These are phyloP conservation scores for Aspergillus unguis DNA, from an alignment of 2,329 filamentous ascomycete genomes.

Conservation along the genomic window DNA sequence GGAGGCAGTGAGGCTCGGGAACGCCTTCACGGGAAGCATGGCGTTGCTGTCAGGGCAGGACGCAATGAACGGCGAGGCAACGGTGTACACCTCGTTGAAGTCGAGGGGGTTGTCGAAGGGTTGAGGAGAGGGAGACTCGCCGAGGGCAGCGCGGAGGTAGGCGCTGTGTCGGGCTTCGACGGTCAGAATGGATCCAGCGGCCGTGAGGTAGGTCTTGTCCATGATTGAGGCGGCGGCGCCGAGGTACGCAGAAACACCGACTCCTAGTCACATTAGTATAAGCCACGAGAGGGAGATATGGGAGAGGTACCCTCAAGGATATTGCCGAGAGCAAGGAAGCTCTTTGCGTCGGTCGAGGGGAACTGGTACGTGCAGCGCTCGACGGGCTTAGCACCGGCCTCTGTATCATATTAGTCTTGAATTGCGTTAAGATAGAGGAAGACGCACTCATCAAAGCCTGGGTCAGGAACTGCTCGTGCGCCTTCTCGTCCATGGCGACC, in stretches of 20 bases:
- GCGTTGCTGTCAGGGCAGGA: slow-evolving; percentile 56
- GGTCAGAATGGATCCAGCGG: slow-evolving; percentile 61
- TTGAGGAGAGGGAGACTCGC: slow-evolving; percentile 54
- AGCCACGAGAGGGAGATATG: background rate
- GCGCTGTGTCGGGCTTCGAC: slow-evolving; percentile 64
- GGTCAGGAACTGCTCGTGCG: slow-evolving; percentile 57
- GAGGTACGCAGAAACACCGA: slow-evolving; percentile 60
- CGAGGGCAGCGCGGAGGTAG: slow-evolving; percentile 54
- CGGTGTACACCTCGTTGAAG: slow-evolving; percentile 60
- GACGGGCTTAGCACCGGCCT: slow-evolving; percentile 51
- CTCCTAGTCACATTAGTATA: slow-evolving; percentile 20
- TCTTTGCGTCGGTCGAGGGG: slow-evolving; percentile 45
- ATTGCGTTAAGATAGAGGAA: too few species aligned
- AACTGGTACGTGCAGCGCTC: slow-evolving; percentile 57
- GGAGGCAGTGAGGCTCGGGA: slow-evolving; percentile 47
- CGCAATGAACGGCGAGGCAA: slow-evolving; percentile 62
- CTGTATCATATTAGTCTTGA: slow-evolving; percentile 4
- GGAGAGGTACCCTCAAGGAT: slow-evolving; percentile 49
- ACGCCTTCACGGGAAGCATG: slow-evolving; percentile 58
- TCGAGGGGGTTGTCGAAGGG: slow-evolving; percentile 59
- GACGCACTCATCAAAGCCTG: slow-evolving; percentile 35
- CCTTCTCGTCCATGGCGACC: slow-evolving; percentile 56
- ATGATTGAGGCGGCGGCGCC: slow-evolving; percentile 59
- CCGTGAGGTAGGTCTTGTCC: slow-evolving; percentile 57
- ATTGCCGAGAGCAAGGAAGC: slow-evolving; percentile 52